Percentiles rank a stretch among this genome's conserved stretches.
phyloP scores from a whole-genome alignment of 192 early-diverging fungal genomes.

The Anaeromyces robustus region DNA sequence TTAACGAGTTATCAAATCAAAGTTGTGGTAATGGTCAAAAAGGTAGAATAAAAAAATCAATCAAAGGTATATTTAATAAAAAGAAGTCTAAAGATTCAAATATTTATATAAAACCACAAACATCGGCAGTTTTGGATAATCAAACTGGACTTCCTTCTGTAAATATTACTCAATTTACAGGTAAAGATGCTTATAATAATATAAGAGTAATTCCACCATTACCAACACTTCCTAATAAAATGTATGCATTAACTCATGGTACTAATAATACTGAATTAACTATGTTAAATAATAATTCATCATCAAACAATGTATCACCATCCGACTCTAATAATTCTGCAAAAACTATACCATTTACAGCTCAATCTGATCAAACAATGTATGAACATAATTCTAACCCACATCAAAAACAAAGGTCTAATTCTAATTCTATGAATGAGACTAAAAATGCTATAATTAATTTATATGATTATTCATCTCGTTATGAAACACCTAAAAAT shows the following conservation, averaged over 20 bases:
- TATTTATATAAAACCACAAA: too few relatives aligned
- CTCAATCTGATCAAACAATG: not conserved
- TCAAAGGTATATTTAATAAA: too few relatives aligned
- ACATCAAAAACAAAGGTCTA: not conserved
- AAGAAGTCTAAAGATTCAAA: too few relatives aligned
- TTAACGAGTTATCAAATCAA: too few relatives aligned
- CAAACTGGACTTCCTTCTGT: not conserved
- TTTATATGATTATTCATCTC: not conserved
- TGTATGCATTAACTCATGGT: not conserved
- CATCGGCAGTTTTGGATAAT: too few relatives aligned
- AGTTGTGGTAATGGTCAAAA: too few relatives aligned
- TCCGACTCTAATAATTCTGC: not conserved
- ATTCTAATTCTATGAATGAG: not conserved
- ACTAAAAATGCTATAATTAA: not conserved
- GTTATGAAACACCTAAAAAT: not conserved
- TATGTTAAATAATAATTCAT: not conserved
- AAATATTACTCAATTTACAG: not conserved
- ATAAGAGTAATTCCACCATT: not conserved
- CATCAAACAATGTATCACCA: not conserved
- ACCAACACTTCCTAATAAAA: not conserved
- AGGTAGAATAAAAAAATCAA: too few relatives aligned
- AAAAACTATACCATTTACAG: not conserved
- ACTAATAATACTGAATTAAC: not conserved
- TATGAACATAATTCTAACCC: not conserved
- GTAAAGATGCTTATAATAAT: not conserved